These are phyloP conservation scores for Dryadomyces quercivorus DNA, from an alignment of 2,329 filamentous ascomycete species.

Conservation along the genomic window DNA sequence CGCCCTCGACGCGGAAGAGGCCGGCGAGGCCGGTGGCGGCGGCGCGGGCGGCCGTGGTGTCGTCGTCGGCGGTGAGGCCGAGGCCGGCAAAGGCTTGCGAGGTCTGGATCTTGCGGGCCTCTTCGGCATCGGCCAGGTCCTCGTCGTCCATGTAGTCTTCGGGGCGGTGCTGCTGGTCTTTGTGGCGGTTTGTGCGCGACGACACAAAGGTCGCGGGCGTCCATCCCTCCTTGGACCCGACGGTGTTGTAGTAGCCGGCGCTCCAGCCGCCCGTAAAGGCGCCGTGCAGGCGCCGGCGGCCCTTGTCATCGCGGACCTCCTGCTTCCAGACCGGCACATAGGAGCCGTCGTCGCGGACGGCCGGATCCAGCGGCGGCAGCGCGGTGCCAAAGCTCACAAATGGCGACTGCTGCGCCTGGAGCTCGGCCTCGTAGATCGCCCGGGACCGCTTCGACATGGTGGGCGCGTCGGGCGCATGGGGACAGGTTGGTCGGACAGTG, in stretches of 20 bases:
- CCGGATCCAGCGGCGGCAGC: slow-evolving; percentile 63
- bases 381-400: slow-evolving; percentile 77
- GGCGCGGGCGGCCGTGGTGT: slow-evolving; percentile 22
- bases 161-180: slow-evolving; percentile 53
- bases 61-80: slow-evolving; percentile 50
- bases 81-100: slow-evolving; percentile 62
- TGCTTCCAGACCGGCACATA: slow-evolving; percentile 98
- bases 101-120: slow-evolving; percentile 63
- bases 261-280: slow-evolving; percentile 96
- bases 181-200: slow-evolving; percentile 66
- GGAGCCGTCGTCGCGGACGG: slow-evolving; percentile 75
- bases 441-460: slow-evolving; percentile 73
- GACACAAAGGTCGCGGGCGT: slow-evolving; percentile 85
- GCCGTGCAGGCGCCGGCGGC: slow-evolving; percentile 81
- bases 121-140: slow-evolving; percentile 76
- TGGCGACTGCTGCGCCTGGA: slow-evolving; percentile 53
- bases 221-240: slow-evolving; percentile 98
- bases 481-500: no score
- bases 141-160: slow-evolving; percentile 99
- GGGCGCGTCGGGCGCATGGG: no score
- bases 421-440: slow-evolving; percentile 64
- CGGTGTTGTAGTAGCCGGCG: slow-evolving; percentile 95
- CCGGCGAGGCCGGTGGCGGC: slow-evolving; percentile 47
- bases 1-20: slow-evolving; percentile 58
- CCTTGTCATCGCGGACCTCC: slow-evolving; percentile 86